Evolutionary conservation across 345 rosid species (phyloP).

Genomic region (Hibiscus tridactylites): DNA sequence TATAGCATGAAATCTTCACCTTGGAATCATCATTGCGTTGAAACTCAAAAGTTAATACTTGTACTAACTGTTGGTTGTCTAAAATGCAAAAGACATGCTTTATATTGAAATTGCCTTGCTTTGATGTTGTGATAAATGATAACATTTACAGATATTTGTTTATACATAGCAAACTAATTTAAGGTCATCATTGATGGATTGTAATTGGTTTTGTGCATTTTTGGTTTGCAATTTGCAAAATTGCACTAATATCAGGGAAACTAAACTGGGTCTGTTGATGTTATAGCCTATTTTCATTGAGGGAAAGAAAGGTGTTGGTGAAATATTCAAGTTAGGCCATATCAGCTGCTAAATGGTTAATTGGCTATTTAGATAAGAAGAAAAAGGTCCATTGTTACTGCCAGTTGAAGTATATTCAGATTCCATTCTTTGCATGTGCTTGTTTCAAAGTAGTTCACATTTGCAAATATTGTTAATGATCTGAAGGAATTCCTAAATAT

Average conservation of each 20-base stretch:
- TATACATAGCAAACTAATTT: not conserved
- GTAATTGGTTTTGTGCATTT: not conserved
- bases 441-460: not conserved
- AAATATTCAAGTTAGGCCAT: not conserved
- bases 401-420: not conserved
- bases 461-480: not conserved
- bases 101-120: not conserved
- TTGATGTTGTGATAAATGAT: not conserved
- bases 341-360: not conserved
- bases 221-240: not conserved
- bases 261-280: not conserved
- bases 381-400: not conserved
- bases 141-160: conserved; percentile 2
- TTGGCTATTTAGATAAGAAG: not conserved
- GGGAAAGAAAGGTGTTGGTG: not conserved
- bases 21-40: no score
- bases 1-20: no score
- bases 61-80: no score
- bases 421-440: not conserved
- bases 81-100: not conserved
- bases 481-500: no score
- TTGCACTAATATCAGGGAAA: not conserved
- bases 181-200: not conserved
- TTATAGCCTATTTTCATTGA: not conserved
- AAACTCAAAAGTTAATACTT: no score